phyloP scores from a whole-genome alignment of 345 rosid genomes.

The Cardamine chenopodiifolia region DNA sequence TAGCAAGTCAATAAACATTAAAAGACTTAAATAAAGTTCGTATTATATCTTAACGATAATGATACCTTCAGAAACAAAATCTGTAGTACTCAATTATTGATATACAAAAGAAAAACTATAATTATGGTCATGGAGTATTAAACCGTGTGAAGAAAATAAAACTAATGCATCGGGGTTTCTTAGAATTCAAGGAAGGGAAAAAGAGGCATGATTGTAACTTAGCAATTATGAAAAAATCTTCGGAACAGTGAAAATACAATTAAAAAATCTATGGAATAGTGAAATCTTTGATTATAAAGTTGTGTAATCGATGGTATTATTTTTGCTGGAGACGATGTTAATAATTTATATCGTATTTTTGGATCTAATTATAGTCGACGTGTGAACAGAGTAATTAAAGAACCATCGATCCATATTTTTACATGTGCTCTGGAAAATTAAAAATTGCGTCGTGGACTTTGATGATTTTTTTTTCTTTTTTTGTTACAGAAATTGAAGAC shows the following conservation, averaged over 20 bases:
- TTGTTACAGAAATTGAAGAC: not conserved
- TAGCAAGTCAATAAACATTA: not conserved
- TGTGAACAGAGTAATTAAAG: slow-evolving; percentile 30
- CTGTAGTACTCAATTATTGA: not conserved
- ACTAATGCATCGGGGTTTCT: slow-evolving; percentile 38
- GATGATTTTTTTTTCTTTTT: not conserved
- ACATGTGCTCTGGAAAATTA: slow-evolving; percentile 28
- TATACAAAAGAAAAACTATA: slow-evolving; percentile 1
- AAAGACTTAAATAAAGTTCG: not conserved
- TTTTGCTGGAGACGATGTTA: slow-evolving; percentile 31
- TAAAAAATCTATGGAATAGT: slow-evolving; percentile 6
- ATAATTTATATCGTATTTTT: slow-evolving; percentile 15
- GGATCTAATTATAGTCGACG: slow-evolving; percentile 38
- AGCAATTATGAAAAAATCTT: slow-evolving; percentile 32
- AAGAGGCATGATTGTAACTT: slow-evolving; percentile 36
- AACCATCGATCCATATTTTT: slow-evolving; percentile 17
- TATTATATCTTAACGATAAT: not conserved
- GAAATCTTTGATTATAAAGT: slow-evolving; percentile 17
- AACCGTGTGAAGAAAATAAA: slow-evolving; percentile 20
- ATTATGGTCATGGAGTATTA: slow-evolving; percentile 2
- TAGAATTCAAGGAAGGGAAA: slow-evolving; percentile 40
- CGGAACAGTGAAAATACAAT: not conserved
- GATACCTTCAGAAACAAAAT: slow-evolving; percentile 20
- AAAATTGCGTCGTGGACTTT: slow-evolving; percentile 37
- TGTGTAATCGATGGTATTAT: slow-evolving; percentile 30